A percentile compares a stretch with the other conserved stretches of the same genome.
Conservation (phyloP, 306 rosid genomes). For the Quercus dentata region DNA sequence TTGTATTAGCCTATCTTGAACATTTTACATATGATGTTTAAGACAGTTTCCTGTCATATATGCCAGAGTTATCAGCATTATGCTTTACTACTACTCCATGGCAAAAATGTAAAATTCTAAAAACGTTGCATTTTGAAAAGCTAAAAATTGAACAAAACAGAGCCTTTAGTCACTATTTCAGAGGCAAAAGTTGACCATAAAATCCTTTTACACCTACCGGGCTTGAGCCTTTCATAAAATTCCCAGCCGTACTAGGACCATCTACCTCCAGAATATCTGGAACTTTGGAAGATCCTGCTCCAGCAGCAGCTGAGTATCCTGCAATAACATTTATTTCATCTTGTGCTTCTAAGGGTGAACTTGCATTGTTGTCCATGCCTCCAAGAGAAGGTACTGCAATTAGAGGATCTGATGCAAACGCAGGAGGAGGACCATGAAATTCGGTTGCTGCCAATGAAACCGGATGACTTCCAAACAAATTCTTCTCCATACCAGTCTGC, state of each 20-base stretch:
- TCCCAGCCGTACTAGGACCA: slow-evolving; percentile 60
- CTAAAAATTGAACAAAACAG: neutral
- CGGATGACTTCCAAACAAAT: slow-evolving; percentile 89
- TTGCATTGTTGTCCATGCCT: slow-evolving; percentile 40
- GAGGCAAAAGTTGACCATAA: slow-evolving; percentile 12
- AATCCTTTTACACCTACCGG: slow-evolving; percentile 71
- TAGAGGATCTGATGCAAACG: slow-evolving; percentile 86
- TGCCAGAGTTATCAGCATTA: neutral
- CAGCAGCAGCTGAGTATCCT: slow-evolving; percentile 42
- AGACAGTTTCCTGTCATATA: neutral
- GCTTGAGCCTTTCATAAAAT: slow-evolving; percentile 60
- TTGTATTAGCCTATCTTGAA: neutral
- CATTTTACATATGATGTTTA: neutral
- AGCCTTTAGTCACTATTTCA: neutral
- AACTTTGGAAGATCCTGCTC: slow-evolving; percentile 56
- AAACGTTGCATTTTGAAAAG: slow-evolving; percentile 2
- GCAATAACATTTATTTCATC: slow-evolving; percentile 29
- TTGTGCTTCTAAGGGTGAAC: slow-evolving; percentile 23
- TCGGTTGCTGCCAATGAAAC: slow-evolving; percentile 62
- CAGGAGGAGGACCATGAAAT: slow-evolving; percentile 79
- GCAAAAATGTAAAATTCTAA: neutral
- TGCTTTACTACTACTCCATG: neutral
- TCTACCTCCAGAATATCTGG: slow-evolving; percentile 82
- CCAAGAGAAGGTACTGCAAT: slow-evolving; percentile 27
- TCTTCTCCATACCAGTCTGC: slow-evolving; percentile 97